Base-by-base conservation (phyloP, 495 filamentous ascomycete genomes). In the Aspergillus bertholletiae region DNA sequence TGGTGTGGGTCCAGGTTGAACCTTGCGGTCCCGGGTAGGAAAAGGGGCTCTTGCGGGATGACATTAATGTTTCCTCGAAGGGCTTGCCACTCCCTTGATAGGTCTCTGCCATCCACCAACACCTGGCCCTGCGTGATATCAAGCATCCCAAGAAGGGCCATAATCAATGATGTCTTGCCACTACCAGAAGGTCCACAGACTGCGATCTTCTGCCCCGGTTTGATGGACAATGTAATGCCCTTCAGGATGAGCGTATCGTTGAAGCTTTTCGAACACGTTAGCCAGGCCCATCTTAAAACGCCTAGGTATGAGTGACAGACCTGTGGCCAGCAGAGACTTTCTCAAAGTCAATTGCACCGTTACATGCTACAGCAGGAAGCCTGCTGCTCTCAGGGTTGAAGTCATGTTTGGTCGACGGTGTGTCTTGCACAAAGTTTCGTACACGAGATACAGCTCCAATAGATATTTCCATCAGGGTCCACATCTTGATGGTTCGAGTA, bases 391-490 rank as follows among this genome's bases (percentile, higher is more conserved):
- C 26, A 28, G 26, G 26, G 7, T 22, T 23, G n/a, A 52, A 27
- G 6, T 45, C 35, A 11, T 20, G 28, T 21, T 23, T n/a, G 9
- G 75, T 70, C 13, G 54, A 56, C 1, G 62, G 63, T 0, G 72
- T 76, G 17, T 62, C 58, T n/a, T 51, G 23, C 6, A 61, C 65
- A 53, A 79, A 80, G 0, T 32, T 48, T 49, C 65, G 63, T 0
- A 84, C 55, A 6, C 79, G 63, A 2, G 76, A 61, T 5, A 84
- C 62, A 0, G 80, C 79, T 0, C 80, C 82, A 9, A 84, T 66
- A 0, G 73, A 81, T 2, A 75, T 76, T 46, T 84, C 81, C 6
- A 84, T 56, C 21, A 63, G 52, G 0, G 79, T 84, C 82, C 51
- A 90, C 69, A 48, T 59, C 15, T 54, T 56, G 9, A 80, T 69